Conservation (phyloP, 345 rosid genomes). For the Kandelia obovata region DNA sequence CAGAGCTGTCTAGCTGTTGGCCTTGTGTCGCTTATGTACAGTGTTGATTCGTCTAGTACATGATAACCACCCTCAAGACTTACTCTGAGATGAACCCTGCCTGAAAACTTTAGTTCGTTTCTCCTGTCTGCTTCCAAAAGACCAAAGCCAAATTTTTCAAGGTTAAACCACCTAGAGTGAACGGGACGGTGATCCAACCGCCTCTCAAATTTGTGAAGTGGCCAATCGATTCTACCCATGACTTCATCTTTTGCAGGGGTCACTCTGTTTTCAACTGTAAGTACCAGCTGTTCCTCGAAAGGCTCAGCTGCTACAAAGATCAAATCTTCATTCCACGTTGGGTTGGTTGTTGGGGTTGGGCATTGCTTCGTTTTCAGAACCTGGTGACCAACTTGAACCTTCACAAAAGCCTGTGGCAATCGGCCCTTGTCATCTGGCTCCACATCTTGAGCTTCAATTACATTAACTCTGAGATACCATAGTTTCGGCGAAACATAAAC, state of each 20-base stretch:
- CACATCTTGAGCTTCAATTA: conserved; percentile 35
- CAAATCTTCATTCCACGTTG: conserved; percentile 34
- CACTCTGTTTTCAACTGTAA: conserved; percentile 25
- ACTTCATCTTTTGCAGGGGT: conserved; percentile 26
- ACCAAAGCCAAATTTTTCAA: conserved; percentile 29
- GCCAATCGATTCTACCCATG: conserved; percentile 12
- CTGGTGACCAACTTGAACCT: conserved; percentile 31
- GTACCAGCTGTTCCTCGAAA: conserved; percentile 27
- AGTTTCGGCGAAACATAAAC: conserved; percentile 34
- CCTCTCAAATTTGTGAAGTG: conserved; percentile 25
- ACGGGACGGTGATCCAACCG: conserved; percentile 31
- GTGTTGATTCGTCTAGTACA: conserved; percentile 32
- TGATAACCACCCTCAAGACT: conserved; percentile 35
- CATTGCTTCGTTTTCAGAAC: conserved; percentile 27
- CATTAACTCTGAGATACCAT: conserved; percentile 33
- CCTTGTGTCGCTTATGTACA: conserved; percentile 27
- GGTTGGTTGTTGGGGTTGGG: conserved; percentile 24
- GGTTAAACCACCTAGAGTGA: conserved; percentile 28
- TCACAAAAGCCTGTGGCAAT: conserved; percentile 26
- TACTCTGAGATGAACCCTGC: conserved; percentile 32
- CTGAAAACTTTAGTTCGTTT: conserved; percentile 28
- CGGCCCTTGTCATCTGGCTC: conserved; percentile 23
- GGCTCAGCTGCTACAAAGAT: conserved; percentile 33
- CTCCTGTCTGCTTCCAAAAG: conserved; percentile 26
- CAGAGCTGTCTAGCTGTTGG: conserved; percentile 35